These are phyloP conservation scores for Lagerstroemia speciosa DNA, from an alignment of 345 rosid species.

Conservation along the genomic window DNA sequence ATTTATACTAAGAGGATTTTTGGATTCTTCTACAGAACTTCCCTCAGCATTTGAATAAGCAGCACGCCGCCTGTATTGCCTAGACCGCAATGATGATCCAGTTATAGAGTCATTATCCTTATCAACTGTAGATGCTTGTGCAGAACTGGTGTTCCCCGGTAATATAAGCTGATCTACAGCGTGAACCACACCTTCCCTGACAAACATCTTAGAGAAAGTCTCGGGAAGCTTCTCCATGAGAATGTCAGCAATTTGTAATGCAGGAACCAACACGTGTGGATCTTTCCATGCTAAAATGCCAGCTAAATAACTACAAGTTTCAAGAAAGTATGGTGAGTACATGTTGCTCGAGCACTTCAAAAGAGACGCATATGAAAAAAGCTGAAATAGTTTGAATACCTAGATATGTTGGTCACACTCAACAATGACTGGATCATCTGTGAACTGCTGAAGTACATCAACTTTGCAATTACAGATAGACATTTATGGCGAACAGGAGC, in stretches of 20 bases:
- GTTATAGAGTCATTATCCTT: constrained; percentile 67
- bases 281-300: constrained; percentile 99
- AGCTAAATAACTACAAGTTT: constrained; percentile 65
- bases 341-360: background rate
- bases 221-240: constrained; percentile 99
- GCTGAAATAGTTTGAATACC: constrained; percentile 34
- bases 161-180: constrained; percentile 89
- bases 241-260: constrained; percentile 92
- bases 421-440: constrained; percentile 88
- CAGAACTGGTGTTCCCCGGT: constrained; percentile 48
- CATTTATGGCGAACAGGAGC: constrained; percentile 93
- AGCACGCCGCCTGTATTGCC: constrained; percentile 83
- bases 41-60: constrained; percentile 61
- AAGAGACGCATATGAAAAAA: background rate
- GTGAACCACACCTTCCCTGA: constrained; percentile 98
- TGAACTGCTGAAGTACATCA: constrained; percentile 86
- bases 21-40: constrained; percentile 53
- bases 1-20: constrained; percentile 40
- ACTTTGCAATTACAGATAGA: constrained; percentile 87
- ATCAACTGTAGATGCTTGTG: constrained; percentile 48
- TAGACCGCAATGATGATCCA: constrained; percentile 63
- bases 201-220: constrained; percentile 86
- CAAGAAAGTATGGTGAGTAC: constrained; percentile 8
- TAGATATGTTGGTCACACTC: constrained; percentile 80
- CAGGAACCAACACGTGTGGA: constrained; percentile 93